A percentile compares a stretch with the other conserved stretches of the same genome.
Evolutionary conservation across 257 asterid species (phyloP).

Genomic region (Ballota nigra): DNA sequence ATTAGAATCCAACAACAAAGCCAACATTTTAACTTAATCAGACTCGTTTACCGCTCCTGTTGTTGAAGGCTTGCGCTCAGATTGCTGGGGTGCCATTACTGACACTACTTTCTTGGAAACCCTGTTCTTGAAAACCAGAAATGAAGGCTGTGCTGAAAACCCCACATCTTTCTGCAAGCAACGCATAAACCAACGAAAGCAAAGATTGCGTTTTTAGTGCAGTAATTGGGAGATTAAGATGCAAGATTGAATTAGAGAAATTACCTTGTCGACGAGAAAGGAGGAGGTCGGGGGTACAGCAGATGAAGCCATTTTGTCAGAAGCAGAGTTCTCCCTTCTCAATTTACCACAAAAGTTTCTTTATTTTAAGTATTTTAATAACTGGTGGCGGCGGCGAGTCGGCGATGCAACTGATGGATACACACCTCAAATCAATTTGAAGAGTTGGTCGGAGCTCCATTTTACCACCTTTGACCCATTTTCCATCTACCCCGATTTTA

Average conservation of each 20-base stretch:
- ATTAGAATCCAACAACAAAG: constrained; percentile 19
- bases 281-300: constrained; percentile 45
- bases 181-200: constrained; percentile 1
- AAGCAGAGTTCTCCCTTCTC: too few species aligned
- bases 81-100: constrained; percentile 80
- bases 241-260: background rate
- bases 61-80: constrained; percentile 66
- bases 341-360: too few species aligned
- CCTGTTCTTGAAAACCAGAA: constrained; percentile 43
- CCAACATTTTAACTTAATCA: background rate
- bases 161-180: constrained; percentile 59
- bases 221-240: background rate
- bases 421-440: too few species aligned
- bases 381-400: too few species aligned
- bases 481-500: too few species aligned
- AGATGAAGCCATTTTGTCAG: constrained; percentile 75
- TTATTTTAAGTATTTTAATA: too few species aligned
- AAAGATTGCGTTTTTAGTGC: background rate
- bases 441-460: too few species aligned
- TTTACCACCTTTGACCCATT: too few species aligned
- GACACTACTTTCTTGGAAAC: constrained; percentile 52
- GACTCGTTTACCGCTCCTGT: constrained; percentile 64
- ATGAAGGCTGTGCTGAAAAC: constrained; percentile 47
- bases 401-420: too few species aligned
- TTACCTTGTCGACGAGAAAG: constrained; percentile 49